Evolutionary conservation across 1,139 yeast species (phyloP).

Genomic region (Candida mesenterica): DNA sequence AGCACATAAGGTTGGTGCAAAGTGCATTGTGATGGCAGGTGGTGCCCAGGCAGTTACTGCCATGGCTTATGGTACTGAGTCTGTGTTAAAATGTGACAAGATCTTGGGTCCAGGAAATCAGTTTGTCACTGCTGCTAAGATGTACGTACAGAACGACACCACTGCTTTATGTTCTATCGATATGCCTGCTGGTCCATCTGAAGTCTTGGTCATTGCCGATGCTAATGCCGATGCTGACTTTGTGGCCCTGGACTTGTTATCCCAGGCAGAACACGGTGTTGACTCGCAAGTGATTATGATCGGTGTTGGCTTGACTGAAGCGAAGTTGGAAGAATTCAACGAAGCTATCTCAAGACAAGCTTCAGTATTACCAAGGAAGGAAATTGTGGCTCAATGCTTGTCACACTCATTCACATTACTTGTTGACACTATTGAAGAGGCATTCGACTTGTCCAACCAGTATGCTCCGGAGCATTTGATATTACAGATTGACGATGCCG

Average conservation of each 20-base stretch:
- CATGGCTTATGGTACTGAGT: conserved; percentile 95
- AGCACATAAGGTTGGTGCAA: conserved; percentile 93
- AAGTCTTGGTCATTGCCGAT: conserved; percentile 92
- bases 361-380: conserved; percentile 82
- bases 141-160: conserved; percentile 94
- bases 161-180: conserved; percentile 94
- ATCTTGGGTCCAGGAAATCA: conserved; percentile 98
- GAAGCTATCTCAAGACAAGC: conserved; percentile 85
- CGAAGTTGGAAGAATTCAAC: conserved; percentile 67
- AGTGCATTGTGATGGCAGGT: conserved; percentile 88
- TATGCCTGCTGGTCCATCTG: conserved; percentile 99
- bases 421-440: conserved; percentile 69
- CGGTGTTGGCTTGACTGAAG: conserved; percentile 67
- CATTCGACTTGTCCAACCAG: conserved; percentile 77
- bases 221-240: conserved; percentile 84
- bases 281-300: conserved; percentile 95
- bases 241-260: conserved; percentile 90
- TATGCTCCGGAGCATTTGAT: conserved; percentile 98
- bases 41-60: conserved; percentile 99
- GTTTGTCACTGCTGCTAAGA: conserved; percentile 98
- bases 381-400: conserved; percentile 87
- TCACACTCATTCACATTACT: conserved; percentile 82
- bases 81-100: conserved; percentile 91
- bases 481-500: conserved; percentile 80
- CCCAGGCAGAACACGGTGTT: conserved; percentile 98